Conservation (phyloP, 140 eudicot genomes). For the Oenanthe javanica region DNA sequence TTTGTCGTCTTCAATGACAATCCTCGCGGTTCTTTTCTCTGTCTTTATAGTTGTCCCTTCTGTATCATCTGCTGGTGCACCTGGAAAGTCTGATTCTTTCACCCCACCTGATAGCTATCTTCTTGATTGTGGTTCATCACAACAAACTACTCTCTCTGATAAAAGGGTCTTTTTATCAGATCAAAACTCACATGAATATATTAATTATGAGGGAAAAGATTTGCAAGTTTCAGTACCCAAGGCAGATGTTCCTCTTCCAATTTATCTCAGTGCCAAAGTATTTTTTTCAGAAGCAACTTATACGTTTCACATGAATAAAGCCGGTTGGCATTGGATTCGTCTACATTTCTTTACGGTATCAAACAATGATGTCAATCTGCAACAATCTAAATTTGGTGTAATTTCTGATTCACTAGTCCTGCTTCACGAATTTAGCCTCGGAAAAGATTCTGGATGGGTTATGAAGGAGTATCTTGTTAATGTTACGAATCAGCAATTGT, state of each 20-base stretch:
- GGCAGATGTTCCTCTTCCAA: constrained; percentile 23
- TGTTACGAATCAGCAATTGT: constrained; percentile 29
- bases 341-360: constrained; percentile 36
- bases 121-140: constrained; percentile 28
- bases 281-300: constrained; percentile 30
- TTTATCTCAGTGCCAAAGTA: constrained; percentile 27
- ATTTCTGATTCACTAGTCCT: constrained; percentile 23
- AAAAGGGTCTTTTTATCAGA: constrained; percentile 22
- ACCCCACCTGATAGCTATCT: constrained; percentile 33
- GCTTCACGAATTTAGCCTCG: constrained; percentile 18
- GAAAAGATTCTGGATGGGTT: neutral
- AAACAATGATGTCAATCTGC: constrained; percentile 21
- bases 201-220: constrained; percentile 17
- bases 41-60: neutral
- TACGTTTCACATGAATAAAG: constrained; percentile 26
- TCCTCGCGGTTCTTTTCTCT: constrained; percentile 23
- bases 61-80: constrained; percentile 3
- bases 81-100: constrained; percentile 21
- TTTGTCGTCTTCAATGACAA: constrained; percentile 3
- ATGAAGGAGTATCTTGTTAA: constrained; percentile 34
- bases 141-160: constrained; percentile 16
- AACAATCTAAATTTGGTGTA: constrained; percentile 31
- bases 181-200: constrained; percentile 1
- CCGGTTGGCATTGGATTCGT: constrained; percentile 60
- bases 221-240: constrained; percentile 16